Conservation (phyloP, 2,329 filamentous ascomycete genomes). For the Ophiostoma novo-ulmi region DNA sequence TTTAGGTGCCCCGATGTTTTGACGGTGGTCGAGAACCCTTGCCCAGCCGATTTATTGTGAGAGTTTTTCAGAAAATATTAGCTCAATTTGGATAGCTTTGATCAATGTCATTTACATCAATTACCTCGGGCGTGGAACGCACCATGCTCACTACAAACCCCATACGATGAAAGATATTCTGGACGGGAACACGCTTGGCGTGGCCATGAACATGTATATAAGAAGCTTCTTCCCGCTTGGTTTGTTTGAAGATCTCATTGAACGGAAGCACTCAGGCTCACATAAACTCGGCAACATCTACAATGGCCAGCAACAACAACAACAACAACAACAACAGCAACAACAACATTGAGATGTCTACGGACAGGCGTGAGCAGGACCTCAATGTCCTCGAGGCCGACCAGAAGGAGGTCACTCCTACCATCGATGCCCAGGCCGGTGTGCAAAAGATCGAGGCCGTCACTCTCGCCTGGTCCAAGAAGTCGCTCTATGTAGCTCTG, state of each 20-base stretch:
- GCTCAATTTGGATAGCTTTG: neutral
- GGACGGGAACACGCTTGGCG: neutral
- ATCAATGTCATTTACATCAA: neutral
- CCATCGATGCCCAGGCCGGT: slow-evolving; percentile 37
- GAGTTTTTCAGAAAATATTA: neutral
- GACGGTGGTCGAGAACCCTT: neutral
- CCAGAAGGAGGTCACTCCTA: slow-evolving; percentile 19
- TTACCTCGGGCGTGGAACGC: neutral
- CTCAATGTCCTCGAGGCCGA: slow-evolving; percentile 15
- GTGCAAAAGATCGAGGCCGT: slow-evolving; percentile 46
- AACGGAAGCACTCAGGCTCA: neutral
- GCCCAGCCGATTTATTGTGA: neutral
- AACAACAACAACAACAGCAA: neutral
- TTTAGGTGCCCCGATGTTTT: neutral
- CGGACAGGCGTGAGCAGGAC: neutral
- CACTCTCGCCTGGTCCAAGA: slow-evolving; percentile 41
- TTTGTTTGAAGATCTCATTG: neutral
- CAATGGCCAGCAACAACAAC: neutral
- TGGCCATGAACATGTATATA: neutral
- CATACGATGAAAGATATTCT: neutral
- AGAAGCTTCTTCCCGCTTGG: neutral
- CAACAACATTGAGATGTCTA: slow-evolving; percentile 18
- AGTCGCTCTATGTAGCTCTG: slow-evolving; percentile 37
- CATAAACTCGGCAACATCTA: neutral
- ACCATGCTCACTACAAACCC: neutral